phyloP scores from a whole-genome alignment of 345 rosid genomes.

The Citrus unshiu region DNA sequence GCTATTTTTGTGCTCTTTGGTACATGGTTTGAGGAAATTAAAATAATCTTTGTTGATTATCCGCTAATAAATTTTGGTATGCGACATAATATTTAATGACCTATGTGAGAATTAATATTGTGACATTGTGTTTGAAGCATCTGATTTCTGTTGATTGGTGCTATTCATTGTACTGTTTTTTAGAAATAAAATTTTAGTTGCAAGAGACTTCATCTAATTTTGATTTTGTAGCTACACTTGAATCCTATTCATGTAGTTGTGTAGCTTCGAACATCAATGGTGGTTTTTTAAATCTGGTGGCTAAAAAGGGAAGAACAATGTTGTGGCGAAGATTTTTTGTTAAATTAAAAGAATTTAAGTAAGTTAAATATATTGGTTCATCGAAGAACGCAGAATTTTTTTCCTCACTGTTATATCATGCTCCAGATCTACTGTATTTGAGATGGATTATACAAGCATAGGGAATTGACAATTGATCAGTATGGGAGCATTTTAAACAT shows the following conservation, averaged over 20 bases:
- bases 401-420: background rate
- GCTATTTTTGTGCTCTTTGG: no score
- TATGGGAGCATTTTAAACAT: no score
- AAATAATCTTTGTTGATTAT: no score
- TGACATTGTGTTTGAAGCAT: background rate
- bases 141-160: background rate
- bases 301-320: constrained; percentile 39
- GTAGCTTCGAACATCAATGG: constrained; percentile 74
- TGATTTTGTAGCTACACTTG: constrained; percentile 66
- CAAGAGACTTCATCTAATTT: constrained; percentile 2
- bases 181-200: background rate
- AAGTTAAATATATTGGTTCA: constrained; percentile 35
- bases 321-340: constrained; percentile 25
- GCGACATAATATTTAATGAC: no score
- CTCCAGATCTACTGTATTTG: background rate
- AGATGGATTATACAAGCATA: no score
- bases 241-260: constrained; percentile 81
- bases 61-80: no score
- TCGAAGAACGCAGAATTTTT: constrained; percentile 54
- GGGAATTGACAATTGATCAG: no score
- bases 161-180: background rate
- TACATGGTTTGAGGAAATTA: no score
- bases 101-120: background rate
- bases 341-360: constrained; percentile 34
- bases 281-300: constrained; percentile 32